These are phyloP conservation scores for Hamigera avellanea DNA, from an alignment of 495 filamentous ascomycete species.

Conservation along the genomic window DNA sequence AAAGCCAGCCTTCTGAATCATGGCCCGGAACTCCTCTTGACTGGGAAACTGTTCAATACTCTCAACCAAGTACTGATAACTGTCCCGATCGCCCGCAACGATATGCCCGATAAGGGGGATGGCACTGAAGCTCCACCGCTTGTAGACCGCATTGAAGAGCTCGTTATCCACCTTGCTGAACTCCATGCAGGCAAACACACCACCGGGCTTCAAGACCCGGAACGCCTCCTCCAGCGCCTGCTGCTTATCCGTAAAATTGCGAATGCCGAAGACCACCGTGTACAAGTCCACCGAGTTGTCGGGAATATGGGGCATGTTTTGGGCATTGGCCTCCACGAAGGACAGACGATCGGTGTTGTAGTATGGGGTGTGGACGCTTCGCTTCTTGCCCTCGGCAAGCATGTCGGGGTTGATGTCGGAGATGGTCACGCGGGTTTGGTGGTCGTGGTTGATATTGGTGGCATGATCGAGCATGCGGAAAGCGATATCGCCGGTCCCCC, in stretches of 20 bases:
- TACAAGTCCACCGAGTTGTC: slow-evolving; percentile 70
- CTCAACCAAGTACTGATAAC: slow-evolving; percentile 97
- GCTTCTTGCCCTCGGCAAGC: slow-evolving; percentile 77
- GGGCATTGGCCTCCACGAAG: slow-evolving; percentile 88
- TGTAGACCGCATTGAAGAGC: slow-evolving; percentile 77
- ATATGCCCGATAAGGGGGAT: slow-evolving; percentile 94
- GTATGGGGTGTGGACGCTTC: slow-evolving; percentile 49
- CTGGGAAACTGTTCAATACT: slow-evolving; percentile 89
- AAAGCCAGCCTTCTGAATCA: slow-evolving; percentile 88
- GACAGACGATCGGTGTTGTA: slow-evolving; percentile 46
- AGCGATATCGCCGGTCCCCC: slow-evolving; percentile 95
- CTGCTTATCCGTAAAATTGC: slow-evolving; percentile 87
- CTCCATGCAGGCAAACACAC: slow-evolving; percentile 94
- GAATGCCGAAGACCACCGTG: slow-evolving; percentile 94
- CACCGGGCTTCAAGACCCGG: slow-evolving; percentile 85
- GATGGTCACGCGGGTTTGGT: slow-evolving; percentile 69
- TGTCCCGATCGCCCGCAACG: slow-evolving; percentile 86
- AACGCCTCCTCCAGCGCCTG: slow-evolving; percentile 68
- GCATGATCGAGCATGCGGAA: slow-evolving; percentile 92
- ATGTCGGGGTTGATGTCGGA: slow-evolving; percentile 93
- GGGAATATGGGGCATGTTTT: slow-evolving; percentile 56
- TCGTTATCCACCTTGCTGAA: slow-evolving; percentile 71
- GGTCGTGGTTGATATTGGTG: slow-evolving; percentile 70
- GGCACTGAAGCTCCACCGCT: slow-evolving; percentile 87
- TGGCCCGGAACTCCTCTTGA: slow-evolving; percentile 70